Conservation (phyloP, 2,329 filamentous ascomycete species). For the Phialocephala sp. region DNA sequence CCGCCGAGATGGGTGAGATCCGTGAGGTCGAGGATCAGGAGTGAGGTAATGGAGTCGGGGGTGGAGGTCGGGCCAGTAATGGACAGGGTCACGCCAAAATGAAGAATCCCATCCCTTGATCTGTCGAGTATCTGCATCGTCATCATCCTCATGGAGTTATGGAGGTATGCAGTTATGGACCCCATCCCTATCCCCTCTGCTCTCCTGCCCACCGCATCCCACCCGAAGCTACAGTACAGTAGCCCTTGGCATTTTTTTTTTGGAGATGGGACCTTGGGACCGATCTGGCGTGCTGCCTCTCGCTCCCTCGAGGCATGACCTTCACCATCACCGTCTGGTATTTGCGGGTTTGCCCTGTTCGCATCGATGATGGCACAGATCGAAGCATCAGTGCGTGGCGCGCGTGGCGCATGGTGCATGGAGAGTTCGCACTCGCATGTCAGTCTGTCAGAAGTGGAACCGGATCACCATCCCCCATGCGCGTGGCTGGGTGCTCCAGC, state of each 20-base stretch:
- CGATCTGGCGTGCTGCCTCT: not conserved
- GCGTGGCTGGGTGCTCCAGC: not conserved
- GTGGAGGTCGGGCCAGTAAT: not conserved
- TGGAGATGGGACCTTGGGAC: not conserved
- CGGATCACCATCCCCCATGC: too few species aligned
- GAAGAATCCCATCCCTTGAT: too few species aligned
- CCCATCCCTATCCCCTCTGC: not conserved
- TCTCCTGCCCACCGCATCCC: not conserved
- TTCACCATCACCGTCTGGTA: not conserved
- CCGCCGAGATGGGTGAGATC: conserved; percentile 1
- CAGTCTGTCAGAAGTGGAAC: not conserved
- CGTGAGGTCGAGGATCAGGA: not conserved
- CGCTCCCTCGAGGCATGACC: not conserved
- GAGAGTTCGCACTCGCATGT: not conserved
- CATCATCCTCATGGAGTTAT: too few species aligned
- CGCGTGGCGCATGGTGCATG: not conserved
- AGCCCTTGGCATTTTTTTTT: not conserved
- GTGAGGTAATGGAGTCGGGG: not conserved
- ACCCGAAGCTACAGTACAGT: not conserved
- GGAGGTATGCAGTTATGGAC: not conserved
- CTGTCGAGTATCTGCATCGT: too few species aligned
- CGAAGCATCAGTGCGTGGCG: not conserved
- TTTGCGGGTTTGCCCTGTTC: too few species aligned
- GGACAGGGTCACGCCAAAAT: not conserved
- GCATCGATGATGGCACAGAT: not conserved